Conservation (phyloP, 208 protist species). For the Trypanosoma conorhini region DNA sequence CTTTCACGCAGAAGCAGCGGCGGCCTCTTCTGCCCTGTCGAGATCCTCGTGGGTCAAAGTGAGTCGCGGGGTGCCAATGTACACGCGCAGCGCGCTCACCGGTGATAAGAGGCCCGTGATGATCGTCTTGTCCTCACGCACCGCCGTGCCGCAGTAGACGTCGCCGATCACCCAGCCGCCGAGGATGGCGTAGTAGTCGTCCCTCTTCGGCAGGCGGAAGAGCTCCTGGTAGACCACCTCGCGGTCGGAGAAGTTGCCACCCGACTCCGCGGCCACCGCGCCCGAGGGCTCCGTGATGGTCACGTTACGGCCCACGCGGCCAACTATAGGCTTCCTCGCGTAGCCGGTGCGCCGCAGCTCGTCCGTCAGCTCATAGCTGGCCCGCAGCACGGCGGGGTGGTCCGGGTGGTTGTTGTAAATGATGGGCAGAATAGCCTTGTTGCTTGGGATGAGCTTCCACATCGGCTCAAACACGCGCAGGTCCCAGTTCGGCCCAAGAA, state of each 20-base stretch:
- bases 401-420: slow-evolving; percentile 83
- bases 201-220: slow-evolving; percentile 60
- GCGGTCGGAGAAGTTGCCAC: slow-evolving; percentile 78
- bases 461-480: slow-evolving; percentile 88
- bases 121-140: slow-evolving; percentile 84
- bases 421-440: slow-evolving; percentile 91
- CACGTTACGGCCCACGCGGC: slow-evolving; percentile 85
- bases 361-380: slow-evolving; percentile 70
- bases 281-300: slow-evolving; percentile 65
- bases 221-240: slow-evolving; percentile 90
- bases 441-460: slow-evolving; percentile 92
- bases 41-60: slow-evolving; percentile 60
- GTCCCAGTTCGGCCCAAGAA: slow-evolving; percentile 71
- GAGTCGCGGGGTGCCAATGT: slow-evolving; percentile 27
- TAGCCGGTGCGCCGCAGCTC: slow-evolving; percentile 63
- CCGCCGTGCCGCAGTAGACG: slow-evolving; percentile 70
- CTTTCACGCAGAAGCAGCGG: background rate
- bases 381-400: slow-evolving; percentile 67
- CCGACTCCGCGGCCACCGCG: slow-evolving; percentile 55
- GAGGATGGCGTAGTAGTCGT: slow-evolving; percentile 89
- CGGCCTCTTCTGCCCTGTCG: slow-evolving; percentile 58
- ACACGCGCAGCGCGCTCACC: slow-evolving; percentile 73
- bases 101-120: slow-evolving; percentile 86
- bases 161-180: slow-evolving; percentile 90
- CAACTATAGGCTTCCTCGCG: slow-evolving; percentile 88